A percentile compares a stretch with the other conserved stretches of the same genome.
phyloP scores from a whole-genome alignment of 2,329 filamentous ascomycete species.

The Cyclaneusma minus region DNA sequence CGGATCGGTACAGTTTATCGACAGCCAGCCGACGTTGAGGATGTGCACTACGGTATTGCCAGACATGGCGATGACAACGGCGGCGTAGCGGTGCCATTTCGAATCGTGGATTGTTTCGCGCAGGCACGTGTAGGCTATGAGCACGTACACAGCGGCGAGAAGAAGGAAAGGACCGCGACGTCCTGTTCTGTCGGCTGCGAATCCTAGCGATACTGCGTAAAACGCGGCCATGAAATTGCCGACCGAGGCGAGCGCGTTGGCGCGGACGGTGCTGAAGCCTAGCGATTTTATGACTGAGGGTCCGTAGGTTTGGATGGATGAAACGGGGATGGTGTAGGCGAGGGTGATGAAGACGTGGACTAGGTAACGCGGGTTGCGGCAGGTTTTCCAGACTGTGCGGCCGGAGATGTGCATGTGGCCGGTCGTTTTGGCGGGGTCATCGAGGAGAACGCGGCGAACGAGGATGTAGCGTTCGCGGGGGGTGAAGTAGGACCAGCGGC shows the following conservation, averaged over 20 bases:
- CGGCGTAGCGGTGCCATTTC: conserved; percentile 11
- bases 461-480: conserved; percentile 26
- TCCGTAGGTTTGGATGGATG: conserved; percentile 14
- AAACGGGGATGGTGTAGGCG: conserved; percentile 9
- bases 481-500: conserved; percentile 26
- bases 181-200: conserved; percentile 15
- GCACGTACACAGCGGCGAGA: conserved; percentile 20
- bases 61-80: conserved; percentile 17
- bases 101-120: conserved; percentile 12
- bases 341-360: conserved; percentile 15
- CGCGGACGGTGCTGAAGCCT: conserved; percentile 12
- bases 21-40: conserved; percentile 15
- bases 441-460: conserved; percentile 23
- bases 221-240: conserved; percentile 6
- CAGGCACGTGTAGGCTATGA: conserved; percentile 22
- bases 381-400: conserved; percentile 7
- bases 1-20: conserved; percentile 14
- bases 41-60: conserved; percentile 5
- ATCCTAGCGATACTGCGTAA: too few relatives aligned
- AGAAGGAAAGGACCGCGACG: conserved; percentile 21
- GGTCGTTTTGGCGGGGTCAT: conserved; percentile 24
- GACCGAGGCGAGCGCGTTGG: conserved; percentile 16
- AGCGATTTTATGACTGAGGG: conserved; percentile 17
- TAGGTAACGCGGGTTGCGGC: too few relatives aligned
- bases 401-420: conserved; percentile 21